Conservation (phyloP, 2,329 filamentous ascomycete genomes). For the Arthrobotrys sinensis region DNA sequence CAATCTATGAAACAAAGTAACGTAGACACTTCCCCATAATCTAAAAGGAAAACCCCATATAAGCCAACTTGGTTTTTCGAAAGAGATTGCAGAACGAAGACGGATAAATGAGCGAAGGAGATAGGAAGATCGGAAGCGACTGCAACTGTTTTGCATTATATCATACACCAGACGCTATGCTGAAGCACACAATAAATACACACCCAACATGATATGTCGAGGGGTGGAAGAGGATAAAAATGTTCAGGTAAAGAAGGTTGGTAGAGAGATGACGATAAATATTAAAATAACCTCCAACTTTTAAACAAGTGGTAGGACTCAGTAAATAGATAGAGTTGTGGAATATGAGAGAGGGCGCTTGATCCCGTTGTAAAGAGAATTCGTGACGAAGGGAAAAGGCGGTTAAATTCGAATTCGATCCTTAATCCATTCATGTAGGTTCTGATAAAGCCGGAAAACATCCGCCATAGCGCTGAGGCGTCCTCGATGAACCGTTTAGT, state of each 20-base stretch:
- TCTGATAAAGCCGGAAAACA: constrained; percentile 66
- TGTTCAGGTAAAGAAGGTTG: constrained; percentile 17
- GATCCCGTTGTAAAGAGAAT: constrained; percentile 10
- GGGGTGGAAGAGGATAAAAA: constrained; percentile 26
- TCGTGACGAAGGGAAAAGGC: constrained; percentile 62
- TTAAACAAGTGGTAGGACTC: constrained; percentile 6
- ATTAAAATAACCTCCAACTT: constrained; percentile 32
- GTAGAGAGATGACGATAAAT: constrained; percentile 28
- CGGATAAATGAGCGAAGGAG: constrained; percentile 26
- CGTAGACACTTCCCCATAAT: constrained; percentile 46
- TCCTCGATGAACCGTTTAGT: constrained; percentile 65
- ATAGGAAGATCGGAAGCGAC: constrained; percentile 53
- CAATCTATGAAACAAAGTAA: constrained; percentile 49
- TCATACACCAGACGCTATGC: constrained; percentile 61
- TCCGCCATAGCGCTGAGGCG: constrained; percentile 65
- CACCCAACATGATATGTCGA: constrained; percentile 34
- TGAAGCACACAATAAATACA: constrained; percentile 60
- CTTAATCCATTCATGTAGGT: constrained; percentile 66
- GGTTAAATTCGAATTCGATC: constrained; percentile 66
- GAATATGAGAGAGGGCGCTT: constrained; percentile 13
- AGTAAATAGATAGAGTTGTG: neutral
- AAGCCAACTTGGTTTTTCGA: constrained; percentile 36
- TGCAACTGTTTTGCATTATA: constrained; percentile 56
- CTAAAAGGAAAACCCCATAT: constrained; percentile 44
- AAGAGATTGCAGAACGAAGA: constrained; percentile 19